Percentiles rank a stretch among this genome's conserved stretches.
These are phyloP conservation scores for Hibiscus trionum DNA, from an alignment of 345 rosid species.

Conservation along the genomic window DNA sequence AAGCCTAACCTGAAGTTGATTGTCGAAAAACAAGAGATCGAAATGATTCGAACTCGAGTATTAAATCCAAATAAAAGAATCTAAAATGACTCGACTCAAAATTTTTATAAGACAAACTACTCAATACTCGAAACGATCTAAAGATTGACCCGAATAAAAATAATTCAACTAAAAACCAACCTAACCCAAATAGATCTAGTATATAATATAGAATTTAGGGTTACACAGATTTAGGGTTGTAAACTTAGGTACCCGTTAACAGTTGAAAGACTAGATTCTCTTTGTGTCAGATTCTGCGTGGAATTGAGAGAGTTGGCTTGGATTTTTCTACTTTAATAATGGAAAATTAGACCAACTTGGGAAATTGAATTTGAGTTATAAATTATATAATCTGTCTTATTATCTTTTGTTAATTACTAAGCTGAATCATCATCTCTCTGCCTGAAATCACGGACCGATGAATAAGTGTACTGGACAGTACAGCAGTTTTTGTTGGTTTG, in stretches of 20 bases:
- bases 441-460: constrained; percentile 29
- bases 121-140: too few relatives aligned
- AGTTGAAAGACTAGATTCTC: neutral
- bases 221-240: neutral
- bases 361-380: neutral
- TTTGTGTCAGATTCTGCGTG: neutral
- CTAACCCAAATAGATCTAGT: neutral
- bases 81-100: too few relatives aligned
- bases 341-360: neutral
- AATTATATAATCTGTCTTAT: neutral
- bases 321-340: neutral
- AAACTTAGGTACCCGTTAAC: neutral
- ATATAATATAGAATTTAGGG: neutral
- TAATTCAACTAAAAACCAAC: neutral
- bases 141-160: too few relatives aligned
- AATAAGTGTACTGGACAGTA: constrained; percentile 25
- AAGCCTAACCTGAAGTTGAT: too few relatives aligned
- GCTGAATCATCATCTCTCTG: neutral
- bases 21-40: too few relatives aligned
- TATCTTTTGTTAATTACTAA: neutral
- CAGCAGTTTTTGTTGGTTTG: constrained; percentile 19
- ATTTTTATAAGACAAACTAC: too few relatives aligned
- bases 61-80: too few relatives aligned
- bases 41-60: too few relatives aligned
- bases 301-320: neutral